These are phyloP conservation scores for Xylaria flabelliformis DNA, from an alignment of 495 filamentous ascomycete genomes.

Conservation along the genomic window DNA sequence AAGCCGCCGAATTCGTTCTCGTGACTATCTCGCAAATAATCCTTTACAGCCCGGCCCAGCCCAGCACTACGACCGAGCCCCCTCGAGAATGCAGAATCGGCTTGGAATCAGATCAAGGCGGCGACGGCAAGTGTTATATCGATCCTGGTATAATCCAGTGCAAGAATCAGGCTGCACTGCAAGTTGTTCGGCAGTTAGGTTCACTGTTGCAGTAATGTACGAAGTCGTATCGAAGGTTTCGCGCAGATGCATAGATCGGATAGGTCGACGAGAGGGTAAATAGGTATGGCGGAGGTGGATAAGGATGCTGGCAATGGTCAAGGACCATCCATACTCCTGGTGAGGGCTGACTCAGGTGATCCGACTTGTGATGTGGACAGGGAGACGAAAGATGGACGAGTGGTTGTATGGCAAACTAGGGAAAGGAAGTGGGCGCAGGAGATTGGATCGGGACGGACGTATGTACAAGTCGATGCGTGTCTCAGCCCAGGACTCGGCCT, in stretches of 20 bases:
- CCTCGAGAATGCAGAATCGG: neutral
- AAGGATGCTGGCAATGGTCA: constrained; percentile 9
- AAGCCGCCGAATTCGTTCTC: neutral
- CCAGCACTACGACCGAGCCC: neutral
- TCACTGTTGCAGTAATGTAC: neutral
- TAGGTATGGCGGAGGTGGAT: constrained; percentile 2
- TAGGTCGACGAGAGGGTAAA: neutral
- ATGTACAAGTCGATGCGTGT: constrained; percentile 18
- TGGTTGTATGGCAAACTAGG: neutral
- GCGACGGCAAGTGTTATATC: neutral
- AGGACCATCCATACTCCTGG: constrained; percentile 27
- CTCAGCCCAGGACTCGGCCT: constrained; percentile 21
- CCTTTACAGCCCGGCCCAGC: neutral
- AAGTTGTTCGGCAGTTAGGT: neutral
- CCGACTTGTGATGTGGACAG: neutral
- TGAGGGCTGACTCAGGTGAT: constrained; percentile 7
- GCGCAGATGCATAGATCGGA: constrained; percentile 14
- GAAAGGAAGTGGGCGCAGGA: constrained; percentile 4
- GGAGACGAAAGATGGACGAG: neutral
- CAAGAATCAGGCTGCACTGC: neutral
- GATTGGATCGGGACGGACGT: constrained; percentile 3
- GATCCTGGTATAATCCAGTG: neutral
- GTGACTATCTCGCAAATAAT: neutral
- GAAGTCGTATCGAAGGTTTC: constrained; percentile 2
- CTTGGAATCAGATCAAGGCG: neutral